A percentile compares a stretch with the other conserved stretches of the same genome.
Conservation (phyloP, 371 early-diverging fungal genomes). For the Mucor saturninus region DNA sequence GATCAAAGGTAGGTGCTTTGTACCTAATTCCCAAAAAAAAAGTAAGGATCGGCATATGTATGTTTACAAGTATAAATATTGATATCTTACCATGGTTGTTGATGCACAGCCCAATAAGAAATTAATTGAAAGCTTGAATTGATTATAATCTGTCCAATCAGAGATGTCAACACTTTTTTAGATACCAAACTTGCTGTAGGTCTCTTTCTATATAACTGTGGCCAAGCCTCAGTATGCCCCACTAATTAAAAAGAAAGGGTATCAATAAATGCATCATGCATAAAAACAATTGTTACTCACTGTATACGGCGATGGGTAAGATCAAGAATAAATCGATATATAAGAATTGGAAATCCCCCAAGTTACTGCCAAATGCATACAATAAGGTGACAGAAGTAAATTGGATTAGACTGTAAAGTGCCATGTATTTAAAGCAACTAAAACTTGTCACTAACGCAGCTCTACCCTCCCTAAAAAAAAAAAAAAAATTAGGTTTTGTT, state of each 20-base stretch:
- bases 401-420: slow-evolving; percentile 88
- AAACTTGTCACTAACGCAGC: slow-evolving; percentile 98
- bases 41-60: background rate
- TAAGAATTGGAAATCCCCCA: slow-evolving; percentile 94
- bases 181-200: slow-evolving; percentile 95
- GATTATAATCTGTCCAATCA: slow-evolving; percentile 88
- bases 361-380: slow-evolving; percentile 83
- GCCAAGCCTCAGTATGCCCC: slow-evolving; percentile 87
- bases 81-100: slow-evolving; percentile 74
- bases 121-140: slow-evolving; percentile 78
- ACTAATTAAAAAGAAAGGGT: slow-evolving; percentile 39
- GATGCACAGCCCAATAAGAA: slow-evolving; percentile 71
- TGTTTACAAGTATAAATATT: slow-evolving; percentile 1
- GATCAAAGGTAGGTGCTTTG: slow-evolving; percentile 61
- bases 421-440: slow-evolving; percentile 98
- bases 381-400: slow-evolving; percentile 90
- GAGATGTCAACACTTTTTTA: slow-evolving; percentile 86
- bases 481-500: background rate
- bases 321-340: slow-evolving; percentile 91
- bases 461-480: slow-evolving; percentile 85
- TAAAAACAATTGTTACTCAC: slow-evolving; percentile 34
- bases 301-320: slow-evolving; percentile 89
- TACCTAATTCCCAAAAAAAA: slow-evolving; percentile 34
- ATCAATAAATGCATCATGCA: background rate
- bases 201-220: slow-evolving; percentile 71